These are phyloP conservation scores for Xerocomus potaroensis DNA, from an alignment of 768 basidiomycete genomes.

Conservation along the genomic window DNA sequence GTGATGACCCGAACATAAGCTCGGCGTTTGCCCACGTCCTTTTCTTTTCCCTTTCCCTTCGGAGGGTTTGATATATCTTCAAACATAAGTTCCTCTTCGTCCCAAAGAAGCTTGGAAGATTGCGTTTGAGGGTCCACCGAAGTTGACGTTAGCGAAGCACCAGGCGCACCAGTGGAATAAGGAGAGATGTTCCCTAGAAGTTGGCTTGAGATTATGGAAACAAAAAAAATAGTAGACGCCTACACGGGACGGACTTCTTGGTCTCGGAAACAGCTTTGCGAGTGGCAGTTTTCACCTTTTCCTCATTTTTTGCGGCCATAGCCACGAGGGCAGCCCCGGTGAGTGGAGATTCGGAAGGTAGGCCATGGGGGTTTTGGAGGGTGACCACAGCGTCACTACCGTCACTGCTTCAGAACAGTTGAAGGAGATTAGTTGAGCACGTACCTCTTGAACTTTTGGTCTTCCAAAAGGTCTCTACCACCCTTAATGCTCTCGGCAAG, in stretches of 20 bases:
- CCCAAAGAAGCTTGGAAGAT: constrained; percentile 83
- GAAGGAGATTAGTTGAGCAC: background rate
- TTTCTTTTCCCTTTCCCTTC: constrained; percentile 90
- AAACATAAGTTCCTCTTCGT: constrained; percentile 99
- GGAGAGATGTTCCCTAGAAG: constrained; percentile 82
- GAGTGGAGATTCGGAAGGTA: constrained; percentile 53
- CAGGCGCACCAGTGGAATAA: constrained; percentile 83
- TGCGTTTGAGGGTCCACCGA: constrained; percentile 71
- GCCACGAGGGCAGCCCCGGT: constrained; percentile 26
- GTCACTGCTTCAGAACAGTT: background rate
- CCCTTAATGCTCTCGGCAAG: constrained; percentile 87
- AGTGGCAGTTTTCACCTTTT: constrained; percentile 25
- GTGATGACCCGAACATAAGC: constrained; percentile 97
- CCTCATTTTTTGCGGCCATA: constrained; percentile 33
- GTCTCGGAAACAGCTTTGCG: constrained; percentile 34
- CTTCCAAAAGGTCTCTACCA: constrained; percentile 80
- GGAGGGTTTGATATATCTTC: constrained; percentile 80
- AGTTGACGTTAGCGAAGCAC: constrained; percentile 92
- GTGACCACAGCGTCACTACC: constrained; percentile 85
- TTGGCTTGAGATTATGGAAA: background rate
- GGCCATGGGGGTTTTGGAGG: constrained; percentile 84
- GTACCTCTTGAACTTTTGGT: constrained; percentile 82
- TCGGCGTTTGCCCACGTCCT: constrained; percentile 84
- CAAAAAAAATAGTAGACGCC: constrained; percentile 19
- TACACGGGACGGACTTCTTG: constrained; percentile 67